Base-by-base conservation (phyloP, 2,329 filamentous ascomycete species). In the Pyrenophora tritici-repentis region DNA sequence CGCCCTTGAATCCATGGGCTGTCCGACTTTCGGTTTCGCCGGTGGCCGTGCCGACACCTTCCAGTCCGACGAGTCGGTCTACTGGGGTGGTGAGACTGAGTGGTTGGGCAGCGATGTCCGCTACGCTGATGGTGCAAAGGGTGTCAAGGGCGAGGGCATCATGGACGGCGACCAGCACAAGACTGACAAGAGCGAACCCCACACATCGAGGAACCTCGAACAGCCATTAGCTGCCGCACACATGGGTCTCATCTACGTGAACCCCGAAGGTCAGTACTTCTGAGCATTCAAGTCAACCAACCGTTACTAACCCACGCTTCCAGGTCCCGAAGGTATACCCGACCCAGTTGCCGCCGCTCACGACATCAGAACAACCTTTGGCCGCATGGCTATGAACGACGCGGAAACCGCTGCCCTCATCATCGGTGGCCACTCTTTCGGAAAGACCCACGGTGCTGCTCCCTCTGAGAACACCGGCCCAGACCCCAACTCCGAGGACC, bases 241-340 rank as follows among this genome's bases (percentile, higher is more conserved):
- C 75, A 88, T 89, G 85, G 88, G 88, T 67, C 76, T 92, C 64
- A 91, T 92, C 71, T 92, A 92, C 71, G 88, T 91, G 55, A 91
- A 92, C 77, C 88, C 89, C 2, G 86, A 91, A 73, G 67, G 59
- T 62, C 29, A 56, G 59, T 53, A 14, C 6, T 18, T 17, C 8
- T 37, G 10, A 10, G 6, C 6, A 5, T 14, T 12, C 12, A 10
- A 6, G 1, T 26, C 22, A n/a, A n/a, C 7, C 24, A 2, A 13
- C 31, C 14, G 12, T 31, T 5, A 38, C 55, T 60, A 36, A 59
- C 46, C 26, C 26, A 29, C 8, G 14, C 14, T 10, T 34, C 7
- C 26, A 62, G 88, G 89, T 6, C 89, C 89, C 22, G 85, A 91
- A 61, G 87, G 84, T 53, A 82, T 82, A 47, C 86, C 87, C 3